Evolutionary conservation across 768 basidiomycete species (phyloP), one percentile per base, ranked within the genome.

Genomic region (Psilocybe subaeruginosa): DNA sequence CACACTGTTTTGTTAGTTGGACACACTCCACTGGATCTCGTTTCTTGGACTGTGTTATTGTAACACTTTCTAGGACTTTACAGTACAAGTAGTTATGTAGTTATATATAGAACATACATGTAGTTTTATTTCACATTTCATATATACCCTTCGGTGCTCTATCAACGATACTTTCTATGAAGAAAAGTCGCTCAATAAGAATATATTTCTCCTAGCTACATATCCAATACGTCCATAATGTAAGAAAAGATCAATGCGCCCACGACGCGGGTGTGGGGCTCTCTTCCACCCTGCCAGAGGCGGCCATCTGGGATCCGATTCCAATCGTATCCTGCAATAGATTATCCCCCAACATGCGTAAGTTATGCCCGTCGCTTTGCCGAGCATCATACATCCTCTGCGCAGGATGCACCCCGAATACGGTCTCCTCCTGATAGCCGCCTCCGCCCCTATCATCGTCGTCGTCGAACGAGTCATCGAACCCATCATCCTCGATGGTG

Each of bases 401-500:
- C 50, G 81, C 37, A 43, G 86, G 86, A 8, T 82, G 81, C 9
- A 85, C 83, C 14, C 91, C 91, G 73, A 92, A 92, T 56, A 92
- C 73, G 11, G 91, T 91, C 72, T 91, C 88, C 67, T 87, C 86
- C 53, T 80, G 76, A 27, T 63, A 69, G 43, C 70, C 73, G n/a
- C 70, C 75, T 39, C 76, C 76, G 52, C 66, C 74, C 48, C 75
- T 77, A 53, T 70, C 75, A 66, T 84, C 51, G 7, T 53, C 80
- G 60, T 84, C 84, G 65, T 80, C 73, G 45, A 43, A 43, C n/a
- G 41, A 43, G n/a, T 81, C 80, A 59, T 82, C 82, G 54, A 82
- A 83, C 52, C 72, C 75, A 52, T 76, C 76, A 43, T 84, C 85
- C n/a, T 83, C 83, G 19, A 86, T 78, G 8, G 72, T 73, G 8